A percentile compares a stretch with the other conserved stretches of the same genome.
Conservation (phyloP, 495 filamentous ascomycete genomes). For the Hypoxylon intermedium region DNA sequence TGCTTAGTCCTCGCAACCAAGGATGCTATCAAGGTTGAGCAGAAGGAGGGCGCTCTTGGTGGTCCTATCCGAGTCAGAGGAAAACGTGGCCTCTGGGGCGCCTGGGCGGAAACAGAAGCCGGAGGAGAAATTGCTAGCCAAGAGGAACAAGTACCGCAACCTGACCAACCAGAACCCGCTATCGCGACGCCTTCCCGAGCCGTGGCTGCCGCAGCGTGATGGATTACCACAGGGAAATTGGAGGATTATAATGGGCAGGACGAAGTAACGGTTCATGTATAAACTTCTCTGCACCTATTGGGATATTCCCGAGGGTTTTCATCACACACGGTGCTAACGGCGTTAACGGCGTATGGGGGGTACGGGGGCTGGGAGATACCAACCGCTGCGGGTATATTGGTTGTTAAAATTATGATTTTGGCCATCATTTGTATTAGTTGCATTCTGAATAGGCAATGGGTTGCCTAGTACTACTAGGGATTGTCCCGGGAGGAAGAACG, state of each 20-base stretch:
- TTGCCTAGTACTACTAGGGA: slow-evolving; percentile 13
- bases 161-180: slow-evolving; percentile 42
- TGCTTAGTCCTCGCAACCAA: slow-evolving; percentile 94
- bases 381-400: slow-evolving; percentile 42
- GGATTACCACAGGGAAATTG: slow-evolving; percentile 8
- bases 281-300: slow-evolving; percentile 42
- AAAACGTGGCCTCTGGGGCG: slow-evolving; percentile 92
- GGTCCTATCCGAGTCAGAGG: slow-evolving; percentile 79
- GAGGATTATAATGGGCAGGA: slow-evolving; percentile 22
- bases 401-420: slow-evolving; percentile 36
- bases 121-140: slow-evolving; percentile 61
- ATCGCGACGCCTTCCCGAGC: slow-evolving; percentile 44
- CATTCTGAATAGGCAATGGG: slow-evolving; percentile 19
- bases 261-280: slow-evolving; percentile 44
- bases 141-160: slow-evolving; percentile 44
- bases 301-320: slow-evolving; percentile 35
- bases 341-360: slow-evolving; percentile 37
- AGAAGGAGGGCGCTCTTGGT: slow-evolving; percentile 74
- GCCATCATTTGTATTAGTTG: slow-evolving; percentile 20
- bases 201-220: slow-evolving; percentile 44
- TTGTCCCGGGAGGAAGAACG: slow-evolving; percentile 7
- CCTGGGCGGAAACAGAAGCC: slow-evolving; percentile 89
- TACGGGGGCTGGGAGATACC: slow-evolving; percentile 40
- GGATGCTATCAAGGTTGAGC: slow-evolving; percentile 97
- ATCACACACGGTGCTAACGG: slow-evolving; percentile 37